Evolutionary conservation across 257 asterid genomes (phyloP), one percentile per base, ranked within the genome.

Genomic region (Phtheirospermum japonicum): DNA sequence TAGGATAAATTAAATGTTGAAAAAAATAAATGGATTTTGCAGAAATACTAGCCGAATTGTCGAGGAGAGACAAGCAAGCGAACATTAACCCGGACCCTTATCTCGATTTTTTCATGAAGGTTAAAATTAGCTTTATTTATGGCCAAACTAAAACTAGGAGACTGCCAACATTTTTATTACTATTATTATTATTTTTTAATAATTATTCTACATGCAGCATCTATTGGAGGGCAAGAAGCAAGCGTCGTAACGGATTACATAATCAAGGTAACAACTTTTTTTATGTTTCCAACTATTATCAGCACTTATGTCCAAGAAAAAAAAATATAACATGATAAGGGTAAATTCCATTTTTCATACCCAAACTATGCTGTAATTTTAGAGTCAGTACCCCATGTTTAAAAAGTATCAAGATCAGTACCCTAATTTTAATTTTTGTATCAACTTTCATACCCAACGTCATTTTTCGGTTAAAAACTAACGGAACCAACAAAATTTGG

Each of bases 31-130:
- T 12, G 31, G 51, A 65, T 50, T 33, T 56, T 75, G 71, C 85
- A 88, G 96, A 82, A 57, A 79, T 84, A 77, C 68, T 85, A 78
- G 83, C 83, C 4, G 96, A 90, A 45, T 66, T 90, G 76, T 85
- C 95, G 42, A 83, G 95, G 57, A 83, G 96, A 70, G 98, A 90
- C 73, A 88, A 88, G 78, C 90, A 80, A 45, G 90, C 87, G 30
- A 88, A 86, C 66, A 88, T 91, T 65, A 84, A 82, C 49, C 96
- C 98, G 0, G 94, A 91, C 61, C 85, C 94, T 54, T 92, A 85
- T 78, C 61, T 91, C 53, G 98, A 91, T 75, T 72, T 88, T 11
- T 85, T 65, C 80, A 88, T 91, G 96, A 91, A 91, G 98, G 98
- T 90, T 42, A 28, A 12, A 0, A 48, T 68, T 30, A 9, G 10